A percentile compares a stretch with the other conserved stretches of the same genome.
These are phyloP conservation scores for Entophlyctis luteolus DNA, from an alignment of 192 early-diverging fungal species.

Conservation along the genomic window DNA sequence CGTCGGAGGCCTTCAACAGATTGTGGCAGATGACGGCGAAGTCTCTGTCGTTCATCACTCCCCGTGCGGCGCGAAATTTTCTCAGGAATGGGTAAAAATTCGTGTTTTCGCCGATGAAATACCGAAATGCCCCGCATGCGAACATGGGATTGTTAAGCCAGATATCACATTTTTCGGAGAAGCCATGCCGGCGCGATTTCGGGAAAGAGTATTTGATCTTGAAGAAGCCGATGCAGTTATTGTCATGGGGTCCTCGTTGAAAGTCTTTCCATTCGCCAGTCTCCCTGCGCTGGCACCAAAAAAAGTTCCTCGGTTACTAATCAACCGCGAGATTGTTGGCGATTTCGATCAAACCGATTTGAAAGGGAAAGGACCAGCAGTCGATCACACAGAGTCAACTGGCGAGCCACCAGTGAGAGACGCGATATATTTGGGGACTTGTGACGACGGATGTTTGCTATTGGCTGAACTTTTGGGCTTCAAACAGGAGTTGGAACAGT, in stretches of 20 bases:
- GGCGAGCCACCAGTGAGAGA: too few species aligned
- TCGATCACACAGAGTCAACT: too few species aligned
- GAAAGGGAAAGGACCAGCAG: too few species aligned
- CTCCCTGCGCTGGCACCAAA: constrained; percentile 62
- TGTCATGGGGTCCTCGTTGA: constrained; percentile 88
- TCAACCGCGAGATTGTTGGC: constrained; percentile 82
- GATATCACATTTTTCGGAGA: constrained; percentile 97
- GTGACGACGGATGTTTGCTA: constrained; percentile 72
- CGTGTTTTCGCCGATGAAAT: constrained; percentile 43
- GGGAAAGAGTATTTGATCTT: background rate
- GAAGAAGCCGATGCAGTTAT: constrained; percentile 76
- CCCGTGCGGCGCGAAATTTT: constrained; percentile 13
- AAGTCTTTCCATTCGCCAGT: constrained; percentile 84
- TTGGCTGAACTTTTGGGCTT: constrained; percentile 73
- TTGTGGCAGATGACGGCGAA: background rate
- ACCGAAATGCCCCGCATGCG: constrained; percentile 66
- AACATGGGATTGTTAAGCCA: constrained; percentile 73
- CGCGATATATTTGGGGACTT: constrained; percentile 73
- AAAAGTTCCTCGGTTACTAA: constrained; percentile 77
- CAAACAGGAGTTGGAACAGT: constrained; percentile 43
- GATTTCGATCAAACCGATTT: constrained; percentile 33
- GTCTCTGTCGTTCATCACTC: too few species aligned
- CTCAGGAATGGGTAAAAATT: constrained; percentile 10
- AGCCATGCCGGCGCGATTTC: constrained; percentile 60
- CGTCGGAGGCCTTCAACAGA: constrained; percentile 44